Evolutionary conservation across 192 early-diverging fungal species (phyloP), one percentile per base, ranked within the genome.

Genomic region (Coemansia sp.): DNA sequence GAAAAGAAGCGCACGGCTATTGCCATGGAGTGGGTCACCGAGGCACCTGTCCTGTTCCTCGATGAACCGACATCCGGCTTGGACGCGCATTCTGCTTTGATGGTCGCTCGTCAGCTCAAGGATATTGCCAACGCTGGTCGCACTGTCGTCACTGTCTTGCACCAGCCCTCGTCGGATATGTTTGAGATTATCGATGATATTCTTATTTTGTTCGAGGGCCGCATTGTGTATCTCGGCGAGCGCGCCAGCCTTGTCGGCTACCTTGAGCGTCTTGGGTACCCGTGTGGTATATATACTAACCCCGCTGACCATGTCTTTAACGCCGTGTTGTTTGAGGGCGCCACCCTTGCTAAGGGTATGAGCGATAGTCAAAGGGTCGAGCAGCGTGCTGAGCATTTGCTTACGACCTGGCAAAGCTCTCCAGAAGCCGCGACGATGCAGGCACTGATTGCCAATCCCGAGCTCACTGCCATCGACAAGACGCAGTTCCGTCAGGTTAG

Each of bases 11-110:
- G 92, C 26, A 86, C 88, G 9, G 88, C 88, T 21, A 93, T 93
- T 40, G 92, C 88, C 17, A 87, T 87, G 85, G 91, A 93, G 67
- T 80, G 89, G 46, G 80, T 93, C 47, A 89, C 87, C 4, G 86
- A 91, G 44, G 84, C 92, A 4, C 83, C 85, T 38, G 81, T 92
- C 33, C 63, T 93, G 30, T 87, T 92, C 59, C 75, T 90, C 16
- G 89, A 91, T 63, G 90, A 93, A 66, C 91, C 91, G 14, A 91
- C 91, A 1, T 90, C 89, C 13, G 90, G 89, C 32, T 75, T 93
- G 11, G 86, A 87, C 62, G 73, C 83, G 16, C 86, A 88, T 69
- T 87, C 86, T 8, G 85, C 86, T 13, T 69, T 85, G 62, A 72
- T 69, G 52, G 87, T 88, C 35, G 73, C 86, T 35, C 66, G 72